These are phyloP conservation scores for Leishmania martiniquensis DNA, from an alignment of 208 protist genomes.

Conservation along the genomic window DNA sequence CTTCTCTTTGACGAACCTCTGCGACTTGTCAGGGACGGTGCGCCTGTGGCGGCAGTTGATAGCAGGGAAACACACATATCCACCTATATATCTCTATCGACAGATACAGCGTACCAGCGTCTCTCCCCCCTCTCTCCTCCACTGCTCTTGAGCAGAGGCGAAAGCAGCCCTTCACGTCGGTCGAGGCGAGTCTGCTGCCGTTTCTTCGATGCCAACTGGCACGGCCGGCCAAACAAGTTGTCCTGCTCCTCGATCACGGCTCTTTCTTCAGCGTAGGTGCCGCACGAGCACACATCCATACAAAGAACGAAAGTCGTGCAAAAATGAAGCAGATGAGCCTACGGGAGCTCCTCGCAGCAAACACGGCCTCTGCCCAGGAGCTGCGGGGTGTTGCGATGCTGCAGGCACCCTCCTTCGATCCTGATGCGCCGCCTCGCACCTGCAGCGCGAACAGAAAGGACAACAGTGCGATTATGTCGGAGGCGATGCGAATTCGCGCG, in stretches of 20 bases:
- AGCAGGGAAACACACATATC: too few species aligned
- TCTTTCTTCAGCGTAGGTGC: not conserved
- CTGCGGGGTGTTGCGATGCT: slow-evolving; percentile 44
- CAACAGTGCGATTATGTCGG: slow-evolving; percentile 2
- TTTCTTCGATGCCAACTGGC: not conserved
- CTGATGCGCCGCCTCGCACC: not conserved
- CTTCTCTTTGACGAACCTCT: not conserved
- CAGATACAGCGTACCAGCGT: too few species aligned
- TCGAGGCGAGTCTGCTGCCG: not conserved
- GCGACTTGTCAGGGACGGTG: too few species aligned
- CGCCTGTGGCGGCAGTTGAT: too few species aligned
- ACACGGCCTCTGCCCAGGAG: slow-evolving; percentile 40
- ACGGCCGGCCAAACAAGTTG: not conserved
- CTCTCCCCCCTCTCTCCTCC: too few species aligned
- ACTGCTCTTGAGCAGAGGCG: too few species aligned
- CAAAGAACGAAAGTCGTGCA: not conserved
- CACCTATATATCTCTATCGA: too few species aligned
- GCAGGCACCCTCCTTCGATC: slow-evolving; percentile 15
- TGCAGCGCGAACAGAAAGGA: not conserved
- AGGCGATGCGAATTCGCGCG: slow-evolving; percentile 37
- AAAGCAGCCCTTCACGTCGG: not conserved
- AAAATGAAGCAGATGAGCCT: slow-evolving; percentile 2
- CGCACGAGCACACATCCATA: not conserved
- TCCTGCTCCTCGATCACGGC: not conserved
- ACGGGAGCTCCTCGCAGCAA: slow-evolving; percentile 37